Evolutionary conservation across 2,329 filamentous ascomycete species (phyloP).

Genomic region (Stagonosporopsis rhizophila): DNA sequence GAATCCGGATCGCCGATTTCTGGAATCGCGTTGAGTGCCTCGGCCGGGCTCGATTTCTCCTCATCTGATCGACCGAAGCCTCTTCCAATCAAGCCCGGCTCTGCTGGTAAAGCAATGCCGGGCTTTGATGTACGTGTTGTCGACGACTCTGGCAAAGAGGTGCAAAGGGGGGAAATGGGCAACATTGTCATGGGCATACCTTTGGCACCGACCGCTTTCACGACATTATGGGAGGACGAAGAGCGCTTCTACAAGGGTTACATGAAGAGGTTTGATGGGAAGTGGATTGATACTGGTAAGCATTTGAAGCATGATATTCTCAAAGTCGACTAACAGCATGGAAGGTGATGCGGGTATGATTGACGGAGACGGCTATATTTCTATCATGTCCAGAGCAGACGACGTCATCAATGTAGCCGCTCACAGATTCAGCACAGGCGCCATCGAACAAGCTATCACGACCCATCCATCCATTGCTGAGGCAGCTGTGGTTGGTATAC

Average conservation of each 20-base stretch:
- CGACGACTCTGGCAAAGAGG: conserved; percentile 77
- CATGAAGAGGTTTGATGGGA: conserved; percentile 78
- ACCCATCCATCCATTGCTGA: conserved; percentile 81
- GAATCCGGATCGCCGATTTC: conserved; percentile 74
- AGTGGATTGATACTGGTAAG: conserved; percentile 80
- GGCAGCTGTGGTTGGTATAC: conserved; percentile 84
- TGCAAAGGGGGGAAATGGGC: conserved; percentile 78
- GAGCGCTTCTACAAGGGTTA: conserved; percentile 87
- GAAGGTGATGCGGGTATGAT: conserved; percentile 81
- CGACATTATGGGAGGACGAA: conserved; percentile 84
- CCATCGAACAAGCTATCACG: conserved; percentile 90
- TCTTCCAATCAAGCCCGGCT: conserved; percentile 77
- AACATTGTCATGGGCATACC: conserved; percentile 89
- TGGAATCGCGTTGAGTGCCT: conserved; percentile 68
- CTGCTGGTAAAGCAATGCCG: conserved; percentile 88
- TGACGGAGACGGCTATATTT: conserved; percentile 72
- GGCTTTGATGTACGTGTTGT: conserved; percentile 89
- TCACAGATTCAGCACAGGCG: conserved; percentile 87
- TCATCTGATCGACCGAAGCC: conserved; percentile 55
- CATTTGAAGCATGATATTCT: too few species aligned
- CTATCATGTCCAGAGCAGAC: conserved; percentile 72
- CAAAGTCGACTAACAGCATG: neutral
- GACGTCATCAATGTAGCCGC: conserved; percentile 97
- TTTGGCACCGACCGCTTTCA: conserved; percentile 84
- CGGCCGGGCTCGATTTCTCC: conserved; percentile 63